Conservation (phyloP, 495 filamentous ascomycete genomes). For the Lichenothelia convexa region DNA sequence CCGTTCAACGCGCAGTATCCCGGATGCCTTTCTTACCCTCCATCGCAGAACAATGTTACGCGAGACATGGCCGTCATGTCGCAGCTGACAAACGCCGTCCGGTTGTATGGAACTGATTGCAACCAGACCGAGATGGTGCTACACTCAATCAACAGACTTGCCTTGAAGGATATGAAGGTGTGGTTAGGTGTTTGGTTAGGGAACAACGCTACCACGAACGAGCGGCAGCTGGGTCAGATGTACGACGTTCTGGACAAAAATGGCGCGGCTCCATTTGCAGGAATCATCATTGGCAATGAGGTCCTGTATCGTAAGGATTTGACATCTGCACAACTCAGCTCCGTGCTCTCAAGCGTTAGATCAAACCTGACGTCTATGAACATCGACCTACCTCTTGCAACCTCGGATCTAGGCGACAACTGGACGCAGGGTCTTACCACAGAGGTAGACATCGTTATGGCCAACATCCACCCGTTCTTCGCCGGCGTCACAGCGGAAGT, state of each 20-base stretch:
- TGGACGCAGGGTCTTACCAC: slow-evolving; percentile 53
- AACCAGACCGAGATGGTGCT: slow-evolving; percentile 94
- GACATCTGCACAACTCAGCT: slow-evolving; percentile 43
- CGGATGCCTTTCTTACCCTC: slow-evolving; percentile 56
- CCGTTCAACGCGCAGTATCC: slow-evolving; percentile 83
- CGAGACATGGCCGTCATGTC: slow-evolving; percentile 80
- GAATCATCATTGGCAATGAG: slow-evolving; percentile 87
- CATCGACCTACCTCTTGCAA: slow-evolving; percentile 62
- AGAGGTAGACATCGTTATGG: slow-evolving; percentile 76
- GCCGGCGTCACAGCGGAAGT: slow-evolving; percentile 49
- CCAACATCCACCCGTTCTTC: slow-evolving; percentile 96
- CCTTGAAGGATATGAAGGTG: slow-evolving; percentile 63
- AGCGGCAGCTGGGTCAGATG: slow-evolving; percentile 62
- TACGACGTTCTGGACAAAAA: slow-evolving; percentile 59
- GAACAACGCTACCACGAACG: slow-evolving; percentile 64
- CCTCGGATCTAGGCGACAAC: slow-evolving; percentile 75
- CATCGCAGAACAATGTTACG: slow-evolving; percentile 86
- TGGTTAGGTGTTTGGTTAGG: slow-evolving; percentile 96
- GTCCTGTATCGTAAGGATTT: slow-evolving; percentile 68
- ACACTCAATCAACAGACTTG: slow-evolving; percentile 57
- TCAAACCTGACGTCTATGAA: slow-evolving; percentile 46
- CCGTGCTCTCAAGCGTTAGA: slow-evolving; percentile 47
- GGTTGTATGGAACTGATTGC: slow-evolving; percentile 92
- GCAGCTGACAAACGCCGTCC: slow-evolving; percentile 74
- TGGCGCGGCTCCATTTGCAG: slow-evolving; percentile 50